Evolutionary conservation across 139 green algal genomes (phyloP).

Genomic region (Trebouxia sp.): DNA sequence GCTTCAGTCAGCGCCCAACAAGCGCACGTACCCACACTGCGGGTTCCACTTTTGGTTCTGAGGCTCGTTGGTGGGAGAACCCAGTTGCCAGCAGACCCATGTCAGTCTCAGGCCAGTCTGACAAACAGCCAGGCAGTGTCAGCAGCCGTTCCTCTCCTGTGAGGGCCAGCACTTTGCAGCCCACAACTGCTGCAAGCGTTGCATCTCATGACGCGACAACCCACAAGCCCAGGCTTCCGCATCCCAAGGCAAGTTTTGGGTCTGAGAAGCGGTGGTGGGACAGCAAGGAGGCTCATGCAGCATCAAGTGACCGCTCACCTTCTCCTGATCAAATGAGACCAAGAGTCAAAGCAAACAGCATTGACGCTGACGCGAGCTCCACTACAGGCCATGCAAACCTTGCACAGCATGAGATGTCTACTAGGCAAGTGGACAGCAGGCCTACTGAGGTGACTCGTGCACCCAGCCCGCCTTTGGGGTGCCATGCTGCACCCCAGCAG

Average conservation of each 20-base stretch:
- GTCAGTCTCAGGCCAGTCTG: not conserved
- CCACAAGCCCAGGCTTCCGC: no score
- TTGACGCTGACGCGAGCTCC: no score
- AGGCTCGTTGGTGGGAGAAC: constrained; percentile 5
- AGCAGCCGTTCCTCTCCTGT: not conserved
- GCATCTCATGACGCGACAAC: not conserved
- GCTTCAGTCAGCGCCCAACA: not conserved
- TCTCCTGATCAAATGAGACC: no score
- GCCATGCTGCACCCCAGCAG: not conserved
- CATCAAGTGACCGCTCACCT: not conserved
- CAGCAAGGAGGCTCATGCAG: not conserved
- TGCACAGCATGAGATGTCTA: no score
- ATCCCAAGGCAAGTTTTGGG: not conserved
- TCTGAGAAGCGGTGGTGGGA: constrained; percentile 11
- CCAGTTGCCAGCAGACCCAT: not conserved
- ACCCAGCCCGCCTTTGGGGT: no score
- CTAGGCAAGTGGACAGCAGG: no score
- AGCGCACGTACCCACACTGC: not conserved
- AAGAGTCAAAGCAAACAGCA: no score
- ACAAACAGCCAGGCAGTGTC: not conserved
- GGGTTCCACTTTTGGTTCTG: not conserved
- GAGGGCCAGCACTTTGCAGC: not conserved
- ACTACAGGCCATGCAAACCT: no score
- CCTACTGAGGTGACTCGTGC: no score
- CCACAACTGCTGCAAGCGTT: no score